phyloP scores from a whole-genome alignment of 73 alveolate genomes.

The Paramecium caudatum region DNA sequence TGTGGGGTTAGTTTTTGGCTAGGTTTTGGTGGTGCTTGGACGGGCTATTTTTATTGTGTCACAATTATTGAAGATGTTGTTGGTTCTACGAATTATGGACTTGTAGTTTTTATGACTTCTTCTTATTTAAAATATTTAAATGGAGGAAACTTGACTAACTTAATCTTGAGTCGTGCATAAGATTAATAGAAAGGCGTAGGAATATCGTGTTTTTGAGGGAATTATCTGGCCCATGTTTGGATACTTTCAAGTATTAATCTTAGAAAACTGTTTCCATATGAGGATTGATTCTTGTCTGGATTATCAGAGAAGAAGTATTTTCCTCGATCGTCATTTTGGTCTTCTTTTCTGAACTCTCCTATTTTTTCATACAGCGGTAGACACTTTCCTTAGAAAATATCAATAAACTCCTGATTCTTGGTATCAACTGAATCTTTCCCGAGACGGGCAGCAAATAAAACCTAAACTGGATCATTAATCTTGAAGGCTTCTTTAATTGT shows the following conservation, averaged over 20 bases:
- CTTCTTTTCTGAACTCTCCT: background rate
- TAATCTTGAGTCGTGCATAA: slow-evolving; percentile 5
- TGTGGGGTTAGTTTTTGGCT: too few relatives aligned
- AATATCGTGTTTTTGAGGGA: background rate
- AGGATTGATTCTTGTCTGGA: background rate
- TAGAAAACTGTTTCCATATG: background rate
- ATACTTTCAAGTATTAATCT: background rate
- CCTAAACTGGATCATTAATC: background rate
- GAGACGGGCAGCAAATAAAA: background rate
- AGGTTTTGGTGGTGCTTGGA: too few relatives aligned
- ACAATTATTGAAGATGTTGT: too few relatives aligned
- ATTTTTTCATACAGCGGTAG: background rate
- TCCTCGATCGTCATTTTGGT: background rate
- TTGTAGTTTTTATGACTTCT: background rate
- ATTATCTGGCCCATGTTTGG: background rate
- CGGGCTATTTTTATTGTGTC: too few relatives aligned
- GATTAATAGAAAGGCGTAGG: background rate
- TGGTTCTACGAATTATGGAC: too few relatives aligned
- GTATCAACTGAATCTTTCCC: background rate
- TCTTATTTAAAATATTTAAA: background rate
- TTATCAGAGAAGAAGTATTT: background rate
- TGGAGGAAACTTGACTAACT: background rate
- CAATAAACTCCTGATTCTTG: background rate
- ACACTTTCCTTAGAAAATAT: background rate
- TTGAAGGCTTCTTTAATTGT: background rate